Conservation (phyloP, 2,329 filamentous ascomycete genomes). For the Pyricularia sp. region DNA sequence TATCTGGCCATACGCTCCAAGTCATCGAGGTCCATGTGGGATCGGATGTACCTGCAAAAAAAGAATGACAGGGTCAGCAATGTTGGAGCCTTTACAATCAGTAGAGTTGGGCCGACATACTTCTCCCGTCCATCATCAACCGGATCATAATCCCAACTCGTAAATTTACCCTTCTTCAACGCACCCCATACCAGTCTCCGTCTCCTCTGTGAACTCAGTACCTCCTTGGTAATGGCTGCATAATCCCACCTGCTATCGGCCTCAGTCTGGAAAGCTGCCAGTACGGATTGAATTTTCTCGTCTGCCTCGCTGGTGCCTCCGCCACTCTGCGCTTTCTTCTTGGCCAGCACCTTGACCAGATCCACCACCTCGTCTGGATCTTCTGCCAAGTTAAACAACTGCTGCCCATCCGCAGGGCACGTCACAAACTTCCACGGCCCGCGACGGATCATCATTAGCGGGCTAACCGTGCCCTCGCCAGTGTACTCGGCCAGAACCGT, state of each 20-base stretch:
- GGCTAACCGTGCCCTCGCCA: slow-evolving; percentile 81
- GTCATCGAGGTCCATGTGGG: slow-evolving; percentile 70
- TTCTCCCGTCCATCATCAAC: slow-evolving; percentile 58
- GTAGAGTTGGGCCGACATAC: slow-evolving; percentile 27
- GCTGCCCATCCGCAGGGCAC: slow-evolving; percentile 73
- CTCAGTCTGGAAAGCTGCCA: slow-evolving; percentile 61
- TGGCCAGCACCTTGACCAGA: slow-evolving; percentile 40
- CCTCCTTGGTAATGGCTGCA: slow-evolving; percentile 62
- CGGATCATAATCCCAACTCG: slow-evolving; percentile 81
- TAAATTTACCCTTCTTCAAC: slow-evolving; percentile 64
- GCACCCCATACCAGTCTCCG: slow-evolving; percentile 73
- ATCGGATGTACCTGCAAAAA: slow-evolving; percentile 65
- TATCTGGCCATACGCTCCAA: slow-evolving; percentile 68
- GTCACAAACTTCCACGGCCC: slow-evolving; percentile 86
- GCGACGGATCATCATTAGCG: slow-evolving; percentile 88
- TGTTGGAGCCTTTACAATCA: not conserved
- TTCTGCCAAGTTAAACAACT: slow-evolving; percentile 68
- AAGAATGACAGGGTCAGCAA: not conserved
- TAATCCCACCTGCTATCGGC: slow-evolving; percentile 74
- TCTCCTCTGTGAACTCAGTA: slow-evolving; percentile 68
- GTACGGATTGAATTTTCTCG: not conserved
- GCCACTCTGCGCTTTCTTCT: slow-evolving; percentile 20
- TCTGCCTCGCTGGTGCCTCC: not conserved
- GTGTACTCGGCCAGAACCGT: slow-evolving; percentile 95
- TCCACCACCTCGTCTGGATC: slow-evolving; percentile 76